A percentile compares a stretch with the other conserved stretches of the same genome.
Evolutionary conservation across 441 rosid genomes (phyloP).

Genomic region (Metrosideros polymorpha): DNA sequence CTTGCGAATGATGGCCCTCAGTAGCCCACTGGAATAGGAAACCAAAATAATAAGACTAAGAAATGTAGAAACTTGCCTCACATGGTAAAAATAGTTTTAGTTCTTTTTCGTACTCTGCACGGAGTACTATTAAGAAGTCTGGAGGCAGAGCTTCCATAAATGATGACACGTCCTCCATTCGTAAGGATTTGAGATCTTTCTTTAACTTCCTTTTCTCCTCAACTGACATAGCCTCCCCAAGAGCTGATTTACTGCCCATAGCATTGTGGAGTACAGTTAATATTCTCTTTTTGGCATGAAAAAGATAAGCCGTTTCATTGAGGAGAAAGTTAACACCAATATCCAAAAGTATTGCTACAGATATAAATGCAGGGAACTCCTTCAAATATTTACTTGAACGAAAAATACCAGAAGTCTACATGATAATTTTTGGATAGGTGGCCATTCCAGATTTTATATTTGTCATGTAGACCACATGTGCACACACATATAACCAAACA

Average conservation of each 20-base stretch:
- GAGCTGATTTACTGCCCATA: constrained; percentile 52
- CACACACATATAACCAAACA: neutral
- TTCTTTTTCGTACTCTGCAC: constrained; percentile 51
- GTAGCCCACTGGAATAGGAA: constrained; percentile 43
- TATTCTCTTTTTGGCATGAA: neutral
- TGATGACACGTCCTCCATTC: constrained; percentile 69
- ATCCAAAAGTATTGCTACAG: neutral
- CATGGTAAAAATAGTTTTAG: neutral
- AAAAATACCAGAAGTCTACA: neutral
- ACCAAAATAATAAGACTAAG: neutral
- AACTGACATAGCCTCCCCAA: constrained; percentile 55
- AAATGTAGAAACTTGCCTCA: neutral
- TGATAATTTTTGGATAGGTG: neutral
- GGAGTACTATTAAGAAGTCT: constrained; percentile 56
- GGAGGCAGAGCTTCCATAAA: constrained; percentile 87
- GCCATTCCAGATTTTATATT: neutral
- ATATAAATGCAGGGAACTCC: neutral
- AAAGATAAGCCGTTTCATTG: neutral
- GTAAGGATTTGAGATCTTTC: constrained; percentile 52
- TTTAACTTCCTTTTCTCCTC: constrained; percentile 60
- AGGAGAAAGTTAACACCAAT: neutral
- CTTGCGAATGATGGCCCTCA: constrained; percentile 52
- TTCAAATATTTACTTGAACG: neutral
- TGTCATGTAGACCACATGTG: neutral
- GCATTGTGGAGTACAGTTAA: neutral